Evolutionary conservation across 129 eudicot genomes (phyloP).

Genomic region (Flaveria ramosissima): DNA sequence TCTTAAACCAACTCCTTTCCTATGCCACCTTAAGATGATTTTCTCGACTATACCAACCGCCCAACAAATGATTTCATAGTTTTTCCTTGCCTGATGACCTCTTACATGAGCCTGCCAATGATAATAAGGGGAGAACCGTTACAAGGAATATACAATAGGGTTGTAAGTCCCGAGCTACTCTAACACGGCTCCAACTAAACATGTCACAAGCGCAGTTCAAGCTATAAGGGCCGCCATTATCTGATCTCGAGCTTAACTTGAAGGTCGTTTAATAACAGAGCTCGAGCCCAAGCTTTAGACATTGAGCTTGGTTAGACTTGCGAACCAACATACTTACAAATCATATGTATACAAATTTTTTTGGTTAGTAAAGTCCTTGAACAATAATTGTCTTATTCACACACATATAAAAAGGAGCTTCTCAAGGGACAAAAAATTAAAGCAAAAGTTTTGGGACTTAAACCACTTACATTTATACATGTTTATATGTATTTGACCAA

Average conservation of each 20-base stretch:
- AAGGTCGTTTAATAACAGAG: not conserved
- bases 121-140: constrained; percentile 1
- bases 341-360: not conserved
- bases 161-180: not conserved
- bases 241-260: not conserved
- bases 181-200: too few species aligned
- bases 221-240: not conserved
- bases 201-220: not conserved
- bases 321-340: not conserved
- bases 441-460: too few species aligned
- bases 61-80: constrained; percentile 82
- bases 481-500: not conserved
- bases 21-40: constrained; percentile 80
- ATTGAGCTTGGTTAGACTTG: not conserved
- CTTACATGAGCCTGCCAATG: constrained; percentile 85
- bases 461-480: not conserved
- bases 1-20: constrained; percentile 82
- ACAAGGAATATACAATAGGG: not conserved
- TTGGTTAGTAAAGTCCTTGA: not conserved
- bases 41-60: constrained; percentile 86
- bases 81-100: constrained; percentile 87
- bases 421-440: not conserved
- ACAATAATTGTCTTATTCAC: not conserved
- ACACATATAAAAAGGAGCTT: not conserved
- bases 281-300: not conserved